These are phyloP conservation scores for Lecanicillium sp. DNA, from an alignment of 2,329 filamentous ascomycete genomes.

Conservation along the genomic window DNA sequence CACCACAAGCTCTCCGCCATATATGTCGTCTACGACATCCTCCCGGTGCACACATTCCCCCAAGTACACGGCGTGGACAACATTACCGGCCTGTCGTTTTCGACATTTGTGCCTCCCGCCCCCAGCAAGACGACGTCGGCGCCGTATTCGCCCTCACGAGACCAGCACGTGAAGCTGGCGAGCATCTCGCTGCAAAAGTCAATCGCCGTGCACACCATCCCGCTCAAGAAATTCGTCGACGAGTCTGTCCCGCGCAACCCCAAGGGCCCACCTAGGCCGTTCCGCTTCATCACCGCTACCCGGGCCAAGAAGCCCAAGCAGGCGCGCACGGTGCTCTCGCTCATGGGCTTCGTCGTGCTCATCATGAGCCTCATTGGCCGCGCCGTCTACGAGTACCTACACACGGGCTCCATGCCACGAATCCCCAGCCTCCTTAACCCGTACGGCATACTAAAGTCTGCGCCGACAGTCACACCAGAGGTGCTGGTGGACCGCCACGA, in stretches of 20 bases:
- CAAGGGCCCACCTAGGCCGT: slow-evolving; percentile 34
- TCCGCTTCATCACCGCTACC: slow-evolving; percentile 63
- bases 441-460: slow-evolving; percentile 35
- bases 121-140: slow-evolving; percentile 34
- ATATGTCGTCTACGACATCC: slow-evolving; percentile 42
- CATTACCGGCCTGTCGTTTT: slow-evolving; percentile 53
- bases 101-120: slow-evolving; percentile 46
- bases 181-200: slow-evolving; percentile 76
- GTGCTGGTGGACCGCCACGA: slow-evolving; percentile 16
- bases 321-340: slow-evolving; percentile 40
- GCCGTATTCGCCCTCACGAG: slow-evolving; percentile 2
- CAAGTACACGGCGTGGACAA: slow-evolving; percentile 44
- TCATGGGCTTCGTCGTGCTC: slow-evolving; percentile 48
- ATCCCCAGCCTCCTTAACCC: slow-evolving; percentile 43
- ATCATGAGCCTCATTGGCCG: slow-evolving; percentile 56
- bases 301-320: slow-evolving; percentile 42
- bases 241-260: slow-evolving; percentile 22
- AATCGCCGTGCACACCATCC: slow-evolving; percentile 70
- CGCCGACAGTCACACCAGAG: slow-evolving; percentile 20
- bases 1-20: slow-evolving; percentile 42
- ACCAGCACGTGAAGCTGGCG: slow-evolving; percentile 57
- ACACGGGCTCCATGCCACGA: slow-evolving; percentile 27
- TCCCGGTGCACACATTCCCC: slow-evolving; percentile 44
- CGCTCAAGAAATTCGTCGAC: slow-evolving; percentile 44
- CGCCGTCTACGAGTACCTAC: slow-evolving; percentile 56